phyloP scores from a whole-genome alignment of 129 eudicot genomes.

The Escallonia rubra region DNA sequence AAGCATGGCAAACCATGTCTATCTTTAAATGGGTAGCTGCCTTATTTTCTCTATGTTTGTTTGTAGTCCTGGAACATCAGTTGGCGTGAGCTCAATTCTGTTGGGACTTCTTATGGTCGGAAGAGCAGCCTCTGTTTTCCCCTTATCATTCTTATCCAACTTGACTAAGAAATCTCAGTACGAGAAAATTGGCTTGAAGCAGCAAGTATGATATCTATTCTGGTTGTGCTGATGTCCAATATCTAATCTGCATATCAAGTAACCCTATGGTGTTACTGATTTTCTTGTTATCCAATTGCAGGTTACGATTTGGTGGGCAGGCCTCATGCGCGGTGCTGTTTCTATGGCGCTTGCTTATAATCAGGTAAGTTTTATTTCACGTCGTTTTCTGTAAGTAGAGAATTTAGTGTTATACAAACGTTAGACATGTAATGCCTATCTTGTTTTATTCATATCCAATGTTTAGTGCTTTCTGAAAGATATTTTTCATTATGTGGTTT shows the following conservation, averaged over 20 bases:
- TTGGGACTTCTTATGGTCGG: conserved; percentile 72
- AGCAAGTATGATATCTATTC: conserved; percentile 51
- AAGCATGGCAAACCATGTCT: background rate
- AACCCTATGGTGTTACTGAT: background rate
- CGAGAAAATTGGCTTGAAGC: conserved; percentile 55
- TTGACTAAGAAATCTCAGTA: conserved; percentile 50
- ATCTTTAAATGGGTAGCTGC: background rate
- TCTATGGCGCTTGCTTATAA: conserved; percentile 99
- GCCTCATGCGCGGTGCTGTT: conserved; percentile 97
- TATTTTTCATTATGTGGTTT: too few relatives aligned
- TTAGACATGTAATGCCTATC: background rate
- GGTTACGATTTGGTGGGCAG: conserved; percentile 98
- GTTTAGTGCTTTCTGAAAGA: too few relatives aligned
- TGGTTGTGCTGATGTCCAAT: conserved; percentile 1
- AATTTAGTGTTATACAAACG: background rate
- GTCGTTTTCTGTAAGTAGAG: background rate
- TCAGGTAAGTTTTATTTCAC: conserved; percentile 46
- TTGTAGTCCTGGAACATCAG: conserved; percentile 68
- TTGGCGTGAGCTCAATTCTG: conserved; percentile 64
- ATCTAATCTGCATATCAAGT: conserved; percentile 9
- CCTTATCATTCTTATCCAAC: conserved; percentile 77
- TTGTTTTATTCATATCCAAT: too few relatives aligned
- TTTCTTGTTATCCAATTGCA: conserved; percentile 12
- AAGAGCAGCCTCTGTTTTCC: conserved; percentile 89
- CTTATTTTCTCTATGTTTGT: background rate